phyloP scores from a whole-genome alignment of 139 green algal species.

The Pleodorina starrii region DNA sequence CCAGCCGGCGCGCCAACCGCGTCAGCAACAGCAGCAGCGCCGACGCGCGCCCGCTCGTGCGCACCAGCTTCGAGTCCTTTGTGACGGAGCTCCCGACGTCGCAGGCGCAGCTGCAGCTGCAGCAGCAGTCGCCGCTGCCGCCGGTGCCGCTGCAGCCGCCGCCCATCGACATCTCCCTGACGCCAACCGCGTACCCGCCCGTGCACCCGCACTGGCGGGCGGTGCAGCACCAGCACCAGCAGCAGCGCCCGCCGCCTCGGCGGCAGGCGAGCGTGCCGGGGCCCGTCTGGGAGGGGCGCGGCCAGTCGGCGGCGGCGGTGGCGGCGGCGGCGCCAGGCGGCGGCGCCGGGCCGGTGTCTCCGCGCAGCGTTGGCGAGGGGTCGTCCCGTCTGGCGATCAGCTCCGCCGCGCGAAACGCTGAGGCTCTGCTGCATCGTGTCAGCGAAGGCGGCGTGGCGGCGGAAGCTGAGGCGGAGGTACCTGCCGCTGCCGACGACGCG shows the following conservation, averaged over 20 bases:
- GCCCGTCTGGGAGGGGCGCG: background rate
- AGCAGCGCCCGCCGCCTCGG: too few relatives aligned
- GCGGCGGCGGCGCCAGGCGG: too few relatives aligned
- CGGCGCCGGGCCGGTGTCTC: too few relatives aligned
- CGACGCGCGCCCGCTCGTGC: background rate
- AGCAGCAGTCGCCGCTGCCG: background rate
- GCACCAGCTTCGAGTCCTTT: background rate
- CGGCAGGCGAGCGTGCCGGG: background rate
- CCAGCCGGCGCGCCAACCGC: too few relatives aligned
- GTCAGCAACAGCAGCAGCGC: background rate
- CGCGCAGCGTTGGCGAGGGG: too few relatives aligned
- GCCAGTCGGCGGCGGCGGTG: background rate
- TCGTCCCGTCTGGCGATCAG: background rate
- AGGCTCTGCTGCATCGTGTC: background rate
- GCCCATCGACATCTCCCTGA: too few relatives aligned
- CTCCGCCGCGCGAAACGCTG: background rate
- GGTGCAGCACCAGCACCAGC: background rate
- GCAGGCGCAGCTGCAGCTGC: background rate
- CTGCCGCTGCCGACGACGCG: background rate
- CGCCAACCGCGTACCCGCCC: too few relatives aligned
- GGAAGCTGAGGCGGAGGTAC: background rate
- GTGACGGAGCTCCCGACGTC: background rate
- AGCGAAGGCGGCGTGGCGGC: too few relatives aligned
- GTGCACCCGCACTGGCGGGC: too few relatives aligned
- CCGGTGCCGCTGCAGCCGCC: background rate